Base-by-base conservation (phyloP, 2,329 filamentous ascomycete genomes). In the Polychaeton citri region DNA sequence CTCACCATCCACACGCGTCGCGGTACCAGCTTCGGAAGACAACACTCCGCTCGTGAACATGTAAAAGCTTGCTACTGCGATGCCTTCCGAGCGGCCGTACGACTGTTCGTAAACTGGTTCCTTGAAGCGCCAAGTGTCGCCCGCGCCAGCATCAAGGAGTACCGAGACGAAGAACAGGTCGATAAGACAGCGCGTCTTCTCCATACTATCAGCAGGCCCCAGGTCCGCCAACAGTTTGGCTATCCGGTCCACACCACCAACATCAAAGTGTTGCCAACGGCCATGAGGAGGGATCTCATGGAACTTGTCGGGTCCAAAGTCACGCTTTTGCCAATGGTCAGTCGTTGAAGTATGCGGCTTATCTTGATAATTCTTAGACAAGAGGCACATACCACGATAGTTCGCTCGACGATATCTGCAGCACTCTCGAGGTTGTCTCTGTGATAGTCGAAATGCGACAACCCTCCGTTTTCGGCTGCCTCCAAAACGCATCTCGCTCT, bases 11-110 rank as follows among this genome's bases (percentile, higher is more conserved):
- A 79, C 76, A 82, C 34, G 83, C 84, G 59, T 28, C 24, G 24
- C 92, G 83, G 40, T 60, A 69, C 5, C 72, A 66, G 53, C 85
- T 74, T 54, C 83, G 79, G 45, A 83, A 20, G 52, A 92, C 61
- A 94, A 93, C 19, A 82, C 53, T 16, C 87, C 86, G 8, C 73
- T 66, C 61, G 88, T 90, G 69, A 90, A 93, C 84, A 93, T 92
- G 47, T 93, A 84, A 45, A 77, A 51, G 51, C 70, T 74, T 20
- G 74, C 74, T 7, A 77, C 75, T 4, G 85, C 85, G 35, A 92
- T 68, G 8, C 85, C 85, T 58, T 93, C 87, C 41, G 83, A 92
- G 36, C 87, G 74, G 32, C 75, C 68, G 57, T 88, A 94, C 24
- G 79, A 58, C 39, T 76, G 77, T 34, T 81, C 82, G 43, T 84